Evolutionary conservation across 2,329 filamentous ascomycete species (phyloP), one percentile per base, ranked within the genome.

Genomic region (Trichoderma sp.): DNA sequence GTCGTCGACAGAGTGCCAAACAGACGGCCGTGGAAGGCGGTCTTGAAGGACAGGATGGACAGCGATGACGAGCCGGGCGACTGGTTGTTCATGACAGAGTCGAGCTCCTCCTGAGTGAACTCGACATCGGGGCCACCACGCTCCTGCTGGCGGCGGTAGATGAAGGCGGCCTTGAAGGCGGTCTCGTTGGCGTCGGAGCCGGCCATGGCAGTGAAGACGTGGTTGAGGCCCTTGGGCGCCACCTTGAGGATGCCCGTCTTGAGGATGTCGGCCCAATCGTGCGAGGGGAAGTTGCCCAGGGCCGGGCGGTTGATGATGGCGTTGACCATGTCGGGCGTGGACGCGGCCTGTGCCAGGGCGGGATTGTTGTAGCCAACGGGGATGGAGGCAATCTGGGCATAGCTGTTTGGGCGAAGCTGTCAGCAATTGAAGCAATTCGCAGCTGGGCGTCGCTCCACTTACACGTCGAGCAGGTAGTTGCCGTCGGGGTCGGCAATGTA

Each of bases 111-210:
- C 63, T 88, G 81, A 37, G 90, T 92, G 83, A 97, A 97, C 68
- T 94, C 92, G 66, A 90, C 91, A 42, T 90, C 79, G 54, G 87
- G 83, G 8, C 92, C 92, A 72, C 93, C 93, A 70, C 94, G 92
- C 80, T 95, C 88, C 71, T 89, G 85, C 79, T 93, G 91, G 58
- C 92, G 89, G 76, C 90, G 90, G 86, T 90, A 96, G 90, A 97
- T 97, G 83, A 97, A 97, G 59, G 94, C 93, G 9, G 93, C 93
- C 83, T 97, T 97, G 87, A 93, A 97, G 52, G 94, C 94, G 37
- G 92, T 91, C 83, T 97, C 94, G 82, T 97, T 97, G 80, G 93
- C 93, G 76, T 97, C 93, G 22, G 92, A 96, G 70, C 93, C 93
- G 64, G 93, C 88, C 84, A 93, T 91, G 71, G 90, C 92, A 19